phyloP scores from a whole-genome alignment of 495 filamentous ascomycete species.

The Margaritispora aquatica region DNA sequence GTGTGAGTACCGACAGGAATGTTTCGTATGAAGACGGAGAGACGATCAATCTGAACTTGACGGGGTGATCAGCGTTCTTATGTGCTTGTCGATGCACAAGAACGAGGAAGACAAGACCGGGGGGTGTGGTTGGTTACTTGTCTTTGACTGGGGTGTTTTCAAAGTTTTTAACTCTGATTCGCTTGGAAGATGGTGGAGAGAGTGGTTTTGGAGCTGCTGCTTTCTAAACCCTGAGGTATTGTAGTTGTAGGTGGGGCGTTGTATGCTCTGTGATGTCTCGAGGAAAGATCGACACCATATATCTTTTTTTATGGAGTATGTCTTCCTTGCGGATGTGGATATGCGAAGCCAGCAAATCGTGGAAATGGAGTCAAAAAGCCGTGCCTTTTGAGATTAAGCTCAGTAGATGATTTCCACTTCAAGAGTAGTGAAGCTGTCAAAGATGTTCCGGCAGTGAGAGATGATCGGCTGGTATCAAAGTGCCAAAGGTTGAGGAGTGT shows the following conservation, averaged over 20 bases:
- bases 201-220: not conserved
- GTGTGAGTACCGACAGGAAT: conserved; percentile 9
- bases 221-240: conserved; percentile 1
- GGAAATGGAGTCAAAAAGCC: not conserved
- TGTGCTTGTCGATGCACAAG: conserved; percentile 39
- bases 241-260: conserved; percentile 1
- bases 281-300: conserved; percentile 20
- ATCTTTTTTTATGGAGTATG: conserved; percentile 5
- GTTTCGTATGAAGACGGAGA: conserved; percentile 7
- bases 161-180: not conserved
- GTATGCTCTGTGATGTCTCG: conserved; percentile 11
- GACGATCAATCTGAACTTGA: conserved; percentile 35
- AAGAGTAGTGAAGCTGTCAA: conserved; percentile 15
- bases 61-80: conserved; percentile 74
- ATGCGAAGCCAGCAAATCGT: not conserved
- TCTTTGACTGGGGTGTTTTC: not conserved
- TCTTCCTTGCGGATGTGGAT: not conserved
- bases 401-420: conserved; percentile 8
- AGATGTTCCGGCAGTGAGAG: conserved; percentile 12
- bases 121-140: conserved; percentile 16
- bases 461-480: conserved; percentile 15
- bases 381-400: conserved; percentile 14
- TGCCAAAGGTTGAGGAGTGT: not conserved
- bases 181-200: conserved; percentile 8
- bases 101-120: conserved; percentile 1